Conservation (phyloP, 2,329 filamentous ascomycete species). For the Ceratocystis alfenasii region DNA sequence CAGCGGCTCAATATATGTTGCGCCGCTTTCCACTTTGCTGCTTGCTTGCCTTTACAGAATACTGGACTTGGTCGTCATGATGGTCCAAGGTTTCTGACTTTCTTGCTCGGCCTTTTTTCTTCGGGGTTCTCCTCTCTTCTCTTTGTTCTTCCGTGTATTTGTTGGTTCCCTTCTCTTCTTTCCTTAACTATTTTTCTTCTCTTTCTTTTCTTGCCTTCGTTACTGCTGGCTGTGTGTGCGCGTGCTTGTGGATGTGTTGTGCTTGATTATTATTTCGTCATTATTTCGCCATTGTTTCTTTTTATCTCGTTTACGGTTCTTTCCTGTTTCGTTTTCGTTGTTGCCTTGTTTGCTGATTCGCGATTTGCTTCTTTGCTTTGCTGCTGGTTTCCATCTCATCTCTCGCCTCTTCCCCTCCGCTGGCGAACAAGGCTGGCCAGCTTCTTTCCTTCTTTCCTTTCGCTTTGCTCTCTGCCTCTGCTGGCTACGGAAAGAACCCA, state of each 20-base stretch:
- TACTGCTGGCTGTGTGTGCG: constrained; percentile 1
- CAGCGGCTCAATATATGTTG: constrained; percentile 9
- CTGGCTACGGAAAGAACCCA: no score
- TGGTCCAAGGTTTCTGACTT: constrained; percentile 1
- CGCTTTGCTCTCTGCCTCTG: not conserved
- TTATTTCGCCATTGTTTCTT: not conserved
- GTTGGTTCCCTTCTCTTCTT: constrained; percentile 9
- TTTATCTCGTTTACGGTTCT: not conserved
- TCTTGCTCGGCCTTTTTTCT: constrained; percentile 1
- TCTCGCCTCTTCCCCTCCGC: not conserved
- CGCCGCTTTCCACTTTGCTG: constrained; percentile 14
- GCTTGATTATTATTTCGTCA: not conserved
- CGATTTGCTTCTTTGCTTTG: not conserved
- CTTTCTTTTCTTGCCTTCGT: constrained; percentile 15
- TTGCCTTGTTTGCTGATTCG: not conserved
- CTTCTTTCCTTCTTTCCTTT: not conserved
- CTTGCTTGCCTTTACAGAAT: not conserved
- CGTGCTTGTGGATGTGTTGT: not conserved
- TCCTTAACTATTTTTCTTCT: not conserved
- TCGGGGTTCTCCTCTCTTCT: not conserved
- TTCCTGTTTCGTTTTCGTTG: not conserved
- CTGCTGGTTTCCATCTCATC: not conserved
- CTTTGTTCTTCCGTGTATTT: not conserved
- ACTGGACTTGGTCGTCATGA: not conserved
- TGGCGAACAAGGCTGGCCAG: not conserved